Evolutionary conservation across 2,329 filamentous ascomycete genomes (phyloP), one percentile per base, ranked within the genome.

Genomic region (Fusarium denticulatum): DNA sequence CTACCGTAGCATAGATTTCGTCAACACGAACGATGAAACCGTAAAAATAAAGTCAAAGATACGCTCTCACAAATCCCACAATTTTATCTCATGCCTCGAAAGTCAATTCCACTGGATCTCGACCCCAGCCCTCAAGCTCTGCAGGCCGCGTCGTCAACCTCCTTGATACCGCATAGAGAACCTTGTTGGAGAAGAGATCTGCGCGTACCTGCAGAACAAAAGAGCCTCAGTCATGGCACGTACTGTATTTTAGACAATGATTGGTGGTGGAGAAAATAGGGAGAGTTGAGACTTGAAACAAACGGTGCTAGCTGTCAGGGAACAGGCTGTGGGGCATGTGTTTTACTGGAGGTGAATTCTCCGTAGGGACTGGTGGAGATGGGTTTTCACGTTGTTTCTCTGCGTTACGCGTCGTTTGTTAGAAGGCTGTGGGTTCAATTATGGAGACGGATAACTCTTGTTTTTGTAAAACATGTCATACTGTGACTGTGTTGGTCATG

Each of bases 381-480:
- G 43, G 39, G 36, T 43, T 49, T 47, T 32, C 37, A 59, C 26
- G 13, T 53, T 40, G 57, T 63, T 53, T 50, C 50, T 22, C 20
- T 34, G 62, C 30, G 49, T 69, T 70, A 69, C 67, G 67, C 67
- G 67, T 69, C 67, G 67, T 58, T 26, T 63, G 64, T 69, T 56
- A 40, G 37, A 55, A 64, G 67, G 46, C 32, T 53, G 59, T 70
- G 67, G 67, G 34, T 26, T 66, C 46, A 26, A 36, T 50, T 69
- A 60, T 69, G 64, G 66, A 37, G 59, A 65, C 60, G 15, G n/a
- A 37, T n/a, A 20, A n/a, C 42, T 49, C 30, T 50, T 58, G 39
- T 58, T 49, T 49, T 47, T 50, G 55, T 4, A 9, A 34, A 34
- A 58, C 6, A 58, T 58, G 55, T 30, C 55, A 37, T 50, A n/a